Conservation (phyloP, 495 filamentous ascomycete species). For the Xylaria cubensis region DNA sequence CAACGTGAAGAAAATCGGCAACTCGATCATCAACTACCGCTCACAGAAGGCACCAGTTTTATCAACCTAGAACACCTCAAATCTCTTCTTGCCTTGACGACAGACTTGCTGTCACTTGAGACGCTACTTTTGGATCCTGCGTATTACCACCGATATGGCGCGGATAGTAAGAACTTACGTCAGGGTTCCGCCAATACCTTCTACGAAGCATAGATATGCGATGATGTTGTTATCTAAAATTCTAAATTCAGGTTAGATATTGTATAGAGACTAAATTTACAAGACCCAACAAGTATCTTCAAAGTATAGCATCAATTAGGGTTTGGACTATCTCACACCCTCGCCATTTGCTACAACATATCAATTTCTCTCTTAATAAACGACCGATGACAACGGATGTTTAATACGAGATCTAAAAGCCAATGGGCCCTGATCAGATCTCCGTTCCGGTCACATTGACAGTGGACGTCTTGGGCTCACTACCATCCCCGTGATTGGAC, state of each 20-base stretch:
- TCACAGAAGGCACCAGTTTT: neutral
- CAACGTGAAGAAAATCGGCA: neutral
- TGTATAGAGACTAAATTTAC: neutral
- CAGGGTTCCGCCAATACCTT: neutral
- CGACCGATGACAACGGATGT: neutral
- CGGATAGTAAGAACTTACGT: neutral
- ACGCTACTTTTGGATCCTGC: neutral
- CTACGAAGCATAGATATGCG: neutral
- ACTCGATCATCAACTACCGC: neutral
- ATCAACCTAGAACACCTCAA: neutral
- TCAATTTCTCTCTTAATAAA: neutral
- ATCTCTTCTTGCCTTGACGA: neutral
- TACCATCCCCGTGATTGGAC: slow-evolving; percentile 11
- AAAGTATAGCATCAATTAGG: neutral
- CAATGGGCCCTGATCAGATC: neutral
- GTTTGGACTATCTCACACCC: neutral
- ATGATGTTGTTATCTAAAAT: neutral
- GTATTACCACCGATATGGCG: neutral
- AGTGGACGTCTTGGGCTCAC: neutral
- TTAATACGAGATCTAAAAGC: neutral
- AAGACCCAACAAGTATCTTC: neutral
- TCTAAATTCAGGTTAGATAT: neutral
- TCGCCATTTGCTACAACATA: neutral
- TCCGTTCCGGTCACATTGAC: neutral
- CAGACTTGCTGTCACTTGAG: neutral